Evolutionary conservation across 805 yeast genomes (phyloP).

Genomic region (Yamadazyma ubonensis): DNA sequence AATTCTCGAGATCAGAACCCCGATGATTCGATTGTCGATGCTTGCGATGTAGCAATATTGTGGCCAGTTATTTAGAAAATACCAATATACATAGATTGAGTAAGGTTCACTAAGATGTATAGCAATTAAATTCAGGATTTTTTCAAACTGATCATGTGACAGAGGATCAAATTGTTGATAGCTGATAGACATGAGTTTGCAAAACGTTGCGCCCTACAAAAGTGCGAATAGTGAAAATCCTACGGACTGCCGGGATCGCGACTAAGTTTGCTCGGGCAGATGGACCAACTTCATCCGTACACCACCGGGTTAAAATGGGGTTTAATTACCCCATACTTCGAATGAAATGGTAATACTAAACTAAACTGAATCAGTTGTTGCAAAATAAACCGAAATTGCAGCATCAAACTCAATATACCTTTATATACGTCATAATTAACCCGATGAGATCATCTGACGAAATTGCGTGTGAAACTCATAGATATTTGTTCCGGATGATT

Average conservation of each 20-base stretch:
- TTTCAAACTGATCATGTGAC: slow-evolving; percentile 43
- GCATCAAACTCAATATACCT: too few species aligned
- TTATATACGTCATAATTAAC: slow-evolving; percentile 1
- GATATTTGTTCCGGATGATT: slow-evolving; percentile 14
- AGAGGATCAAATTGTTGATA: slow-evolving; percentile 24
- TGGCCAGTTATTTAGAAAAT: slow-evolving; percentile 90
- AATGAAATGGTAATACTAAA: too few species aligned
- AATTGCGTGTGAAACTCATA: background rate
- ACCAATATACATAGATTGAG: slow-evolving; percentile 88
- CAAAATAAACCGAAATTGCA: too few species aligned
- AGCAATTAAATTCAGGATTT: slow-evolving; percentile 58
- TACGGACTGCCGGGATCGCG: background rate
- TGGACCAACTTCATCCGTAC: slow-evolving; percentile 7
- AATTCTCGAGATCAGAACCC: slow-evolving; percentile 79
- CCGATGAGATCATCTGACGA: slow-evolving; percentile 6
- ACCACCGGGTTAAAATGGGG: slow-evolving; percentile 10
- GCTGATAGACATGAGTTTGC: background rate
- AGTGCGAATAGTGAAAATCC: background rate
- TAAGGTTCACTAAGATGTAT: slow-evolving; percentile 89
- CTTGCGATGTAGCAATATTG: slow-evolving; percentile 69
- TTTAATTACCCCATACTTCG: slow-evolving; percentile 12
- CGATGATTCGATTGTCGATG: slow-evolving; percentile 50
- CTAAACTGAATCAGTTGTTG: too few species aligned
- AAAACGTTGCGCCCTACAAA: background rate
- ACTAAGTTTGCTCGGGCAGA: slow-evolving; percentile 6